Conservation (phyloP, 2,329 filamentous ascomycete species). For the Cercospora zeae-maydis region DNA sequence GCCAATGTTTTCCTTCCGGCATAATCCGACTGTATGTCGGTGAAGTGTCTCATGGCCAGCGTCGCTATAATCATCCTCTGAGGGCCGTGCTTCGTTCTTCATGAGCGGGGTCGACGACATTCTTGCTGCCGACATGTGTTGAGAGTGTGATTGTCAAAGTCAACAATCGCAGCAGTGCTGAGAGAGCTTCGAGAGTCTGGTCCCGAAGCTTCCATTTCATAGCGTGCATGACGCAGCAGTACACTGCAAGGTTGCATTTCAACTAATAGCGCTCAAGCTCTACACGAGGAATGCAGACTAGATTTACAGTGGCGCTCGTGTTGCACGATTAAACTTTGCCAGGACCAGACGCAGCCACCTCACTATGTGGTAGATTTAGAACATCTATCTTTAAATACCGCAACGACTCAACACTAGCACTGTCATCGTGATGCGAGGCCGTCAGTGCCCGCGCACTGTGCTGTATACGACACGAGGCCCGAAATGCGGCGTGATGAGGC, state of each 20-base stretch:
- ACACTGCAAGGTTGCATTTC: background rate
- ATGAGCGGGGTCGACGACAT: slow-evolving; percentile 16
- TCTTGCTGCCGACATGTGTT: background rate
- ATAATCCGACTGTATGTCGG: background rate
- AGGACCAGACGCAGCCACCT: slow-evolving; percentile 3
- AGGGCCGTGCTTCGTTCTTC: slow-evolving; percentile 11
- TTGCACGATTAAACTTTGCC: background rate
- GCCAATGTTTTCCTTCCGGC: slow-evolving; percentile 16
- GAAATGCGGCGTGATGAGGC: background rate
- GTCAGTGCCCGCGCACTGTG: background rate
- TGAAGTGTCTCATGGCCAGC: slow-evolving; percentile 6
- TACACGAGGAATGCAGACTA: slow-evolving; percentile 7
- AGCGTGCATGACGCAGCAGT: background rate
- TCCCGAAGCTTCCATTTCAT: background rate
- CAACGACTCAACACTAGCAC: background rate
- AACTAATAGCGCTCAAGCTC: background rate
- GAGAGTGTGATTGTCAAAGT: background rate
- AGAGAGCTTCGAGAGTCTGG: background rate
- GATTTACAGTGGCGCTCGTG: slow-evolving; percentile 1
- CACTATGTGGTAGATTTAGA: background rate
- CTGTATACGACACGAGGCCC: background rate
- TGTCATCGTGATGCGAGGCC: background rate
- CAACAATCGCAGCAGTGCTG: background rate
- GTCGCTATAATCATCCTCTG: slow-evolving; percentile 18
- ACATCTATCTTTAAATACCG: background rate